Evolutionary conservation across 2,329 filamentous ascomycete species (phyloP).

Genomic region (Aureobasidium sp.): DNA sequence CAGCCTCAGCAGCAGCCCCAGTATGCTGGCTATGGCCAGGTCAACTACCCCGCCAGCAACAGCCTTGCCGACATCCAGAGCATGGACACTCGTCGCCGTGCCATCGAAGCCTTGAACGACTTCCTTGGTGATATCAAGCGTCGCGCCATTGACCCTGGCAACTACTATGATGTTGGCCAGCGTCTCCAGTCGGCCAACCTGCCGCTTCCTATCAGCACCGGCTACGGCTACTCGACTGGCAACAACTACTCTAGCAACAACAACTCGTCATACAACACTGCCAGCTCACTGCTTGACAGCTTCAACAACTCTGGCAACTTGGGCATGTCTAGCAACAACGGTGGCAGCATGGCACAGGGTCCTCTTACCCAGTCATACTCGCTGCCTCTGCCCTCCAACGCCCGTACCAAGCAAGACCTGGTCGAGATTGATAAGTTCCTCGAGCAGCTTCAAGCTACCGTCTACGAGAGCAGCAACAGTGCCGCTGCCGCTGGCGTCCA

Average conservation of each 20-base stretch:
- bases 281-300: constrained; percentile 30
- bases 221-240: constrained; percentile 33
- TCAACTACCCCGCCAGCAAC: constrained; percentile 41
- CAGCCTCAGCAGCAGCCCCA: constrained; percentile 25
- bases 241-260: constrained; percentile 32
- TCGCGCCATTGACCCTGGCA: constrained; percentile 77
- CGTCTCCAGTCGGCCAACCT: constrained; percentile 67
- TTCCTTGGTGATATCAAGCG: constrained; percentile 93
- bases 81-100: constrained; percentile 69
- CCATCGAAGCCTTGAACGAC: constrained; percentile 78
- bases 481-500: constrained; percentile 72
- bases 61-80: constrained; percentile 31
- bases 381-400: constrained; percentile 76
- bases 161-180: constrained; percentile 87
- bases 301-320: constrained; percentile 21
- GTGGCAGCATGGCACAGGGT: constrained; percentile 41
- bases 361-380: constrained; percentile 74
- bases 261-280: constrained; percentile 19
- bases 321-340: constrained; percentile 21
- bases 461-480: constrained; percentile 79
- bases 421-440: constrained; percentile 91
- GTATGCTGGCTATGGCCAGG: constrained; percentile 33
- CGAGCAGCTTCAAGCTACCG: constrained; percentile 90
- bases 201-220: constrained; percentile 30
- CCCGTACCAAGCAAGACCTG: constrained; percentile 88